Conservation (phyloP, 768 basidiomycete species). For the Rhodotorula babjevae region DNA sequence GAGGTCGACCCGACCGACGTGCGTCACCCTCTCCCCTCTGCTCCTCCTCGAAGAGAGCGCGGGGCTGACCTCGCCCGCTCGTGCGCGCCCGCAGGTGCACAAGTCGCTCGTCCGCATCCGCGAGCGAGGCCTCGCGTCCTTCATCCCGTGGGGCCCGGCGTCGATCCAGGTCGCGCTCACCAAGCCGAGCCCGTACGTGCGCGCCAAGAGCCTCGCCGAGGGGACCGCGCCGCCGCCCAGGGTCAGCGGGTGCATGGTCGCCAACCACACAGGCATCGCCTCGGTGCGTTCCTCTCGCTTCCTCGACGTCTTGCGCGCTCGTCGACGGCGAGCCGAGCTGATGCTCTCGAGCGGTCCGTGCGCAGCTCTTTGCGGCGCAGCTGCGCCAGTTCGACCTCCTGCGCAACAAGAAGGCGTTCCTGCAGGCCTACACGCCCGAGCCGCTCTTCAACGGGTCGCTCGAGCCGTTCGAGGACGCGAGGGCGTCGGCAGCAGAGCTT, state of each 20-base stretch:
- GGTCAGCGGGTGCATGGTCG: conserved; percentile 64
- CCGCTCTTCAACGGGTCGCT: conserved; percentile 86
- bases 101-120: conserved; percentile 94
- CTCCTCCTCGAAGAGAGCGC: no score
- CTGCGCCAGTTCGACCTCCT: conserved; percentile 89
- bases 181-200: conserved; percentile 77
- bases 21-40: conserved; percentile 33
- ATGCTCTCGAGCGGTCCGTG: neutral
- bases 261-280: conserved; percentile 97
- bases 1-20: conserved; percentile 92
- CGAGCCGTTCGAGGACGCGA: conserved; percentile 96
- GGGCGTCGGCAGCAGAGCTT: conserved; percentile 78
- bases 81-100: conserved; percentile 62
- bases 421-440: conserved; percentile 97
- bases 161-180: conserved; percentile 96
- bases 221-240: conserved; percentile 10
- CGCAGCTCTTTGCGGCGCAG: conserved; percentile 88
- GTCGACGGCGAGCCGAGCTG: neutral
- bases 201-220: neutral
- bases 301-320: conserved; percentile 20
- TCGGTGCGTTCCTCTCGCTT: conserved; percentile 57
- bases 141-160: conserved; percentile 99
- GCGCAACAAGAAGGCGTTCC: conserved; percentile 80
- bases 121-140: conserved; percentile 91
- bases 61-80: neutral